These are phyloP conservation scores for Fraxinus sp. DNA, from an alignment of 305 asterid species.

Conservation along the genomic window DNA sequence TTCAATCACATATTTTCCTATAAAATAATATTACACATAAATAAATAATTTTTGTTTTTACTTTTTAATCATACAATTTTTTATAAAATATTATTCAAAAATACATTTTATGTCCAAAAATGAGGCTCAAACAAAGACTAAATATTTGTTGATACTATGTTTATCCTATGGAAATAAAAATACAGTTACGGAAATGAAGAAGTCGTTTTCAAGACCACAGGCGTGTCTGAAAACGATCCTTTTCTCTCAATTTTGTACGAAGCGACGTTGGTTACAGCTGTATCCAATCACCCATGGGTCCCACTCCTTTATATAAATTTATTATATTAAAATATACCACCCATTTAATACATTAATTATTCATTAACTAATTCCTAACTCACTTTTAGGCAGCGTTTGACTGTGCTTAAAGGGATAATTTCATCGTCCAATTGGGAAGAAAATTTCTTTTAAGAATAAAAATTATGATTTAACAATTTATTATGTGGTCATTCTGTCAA, in stretches of 20 bases:
- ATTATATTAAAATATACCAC: not conserved
- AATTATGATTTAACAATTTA: no score
- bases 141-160: no score
- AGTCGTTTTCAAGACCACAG: conserved; percentile 34
- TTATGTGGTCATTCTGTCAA: not conserved
- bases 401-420: not conserved
- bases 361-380: not conserved
- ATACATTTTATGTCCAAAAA: no score
- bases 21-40: no score
- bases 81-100: no score
- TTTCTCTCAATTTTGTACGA: conserved; percentile 15
- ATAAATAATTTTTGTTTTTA: no score
- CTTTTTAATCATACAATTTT: no score
- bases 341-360: not conserved
- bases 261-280: conserved; percentile 61
- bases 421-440: not conserved
- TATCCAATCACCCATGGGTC: conserved; percentile 41
- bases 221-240: conserved; percentile 35
- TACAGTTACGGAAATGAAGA: conserved; percentile 19
- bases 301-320: conserved; percentile 9
- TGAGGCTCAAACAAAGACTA: no score
- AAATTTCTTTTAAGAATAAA: no score
- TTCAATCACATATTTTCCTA: no score
- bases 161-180: no score
- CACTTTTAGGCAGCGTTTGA: not conserved